Base-by-base conservation (phyloP, 2,329 filamentous ascomycete species). In the Dactylellina haptotyla region DNA sequence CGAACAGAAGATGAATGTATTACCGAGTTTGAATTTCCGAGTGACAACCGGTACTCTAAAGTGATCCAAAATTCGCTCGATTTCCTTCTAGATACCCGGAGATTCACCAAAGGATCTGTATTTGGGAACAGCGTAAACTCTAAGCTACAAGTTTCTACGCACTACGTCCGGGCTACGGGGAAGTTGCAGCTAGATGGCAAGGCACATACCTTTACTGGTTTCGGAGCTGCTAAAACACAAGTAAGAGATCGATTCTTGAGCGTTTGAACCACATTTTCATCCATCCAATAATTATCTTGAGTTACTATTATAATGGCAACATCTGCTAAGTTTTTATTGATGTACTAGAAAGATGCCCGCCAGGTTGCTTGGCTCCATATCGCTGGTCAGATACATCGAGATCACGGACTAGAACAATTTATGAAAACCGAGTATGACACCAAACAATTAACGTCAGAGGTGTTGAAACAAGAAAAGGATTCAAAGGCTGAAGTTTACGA, bases 401-500 rank as follows among this genome's bases (percentile, higher is more conserved):
- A 54, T 37, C 3, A 23, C 14, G 67, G 67, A 2, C 20, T 59
- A 32, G 67, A 65, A 41, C 59, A 65, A 16, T 65, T 72, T 43
- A 39, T 72, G 34, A 26, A 32, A 2, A 72, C 67, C 3, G 28
- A 34, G 1, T 72, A 72, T 30, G 59, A 72, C n/a, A 58, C 54
- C 18, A 37, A 45, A 4, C 26, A 72, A 23, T 20, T 72, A n/a
- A 72, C 67, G 1, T 53, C 43, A 2, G 67, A 65, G 23, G 53
- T 78, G 20, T 64, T 78, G 14, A 77, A 57, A 26, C 70, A 75
- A 18, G 79, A 79, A 46, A 76, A 75, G 10, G 77, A 78, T 67
- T 78, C 79, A 10, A 79, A 79, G 37, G 74, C 77, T 43, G 79
- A 81, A 74, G 79, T 83, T 18, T 83, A 82, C 76, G 81, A 83